Conservation (phyloP, 2,329 filamentous ascomycete species). For the Elsinoe batatas region DNA sequence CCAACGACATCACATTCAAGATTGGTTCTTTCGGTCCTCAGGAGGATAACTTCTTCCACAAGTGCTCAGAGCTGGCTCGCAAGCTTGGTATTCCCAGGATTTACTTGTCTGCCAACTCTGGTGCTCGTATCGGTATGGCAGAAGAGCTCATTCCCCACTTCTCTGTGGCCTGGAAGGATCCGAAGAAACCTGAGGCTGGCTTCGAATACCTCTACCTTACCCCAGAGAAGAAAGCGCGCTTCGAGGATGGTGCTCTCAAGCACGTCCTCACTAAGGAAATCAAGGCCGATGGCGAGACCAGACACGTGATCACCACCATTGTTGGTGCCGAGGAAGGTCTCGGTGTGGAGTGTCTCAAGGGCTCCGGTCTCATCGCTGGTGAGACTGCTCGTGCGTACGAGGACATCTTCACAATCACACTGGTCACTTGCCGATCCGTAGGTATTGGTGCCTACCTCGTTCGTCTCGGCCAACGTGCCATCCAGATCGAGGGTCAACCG, state of each 20-base stretch:
- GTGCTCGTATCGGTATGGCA: conserved; percentile 91
- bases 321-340: conserved; percentile 90
- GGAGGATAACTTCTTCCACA: conserved; percentile 98
- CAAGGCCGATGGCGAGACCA: conserved; percentile 74
- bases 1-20: conserved; percentile 99
- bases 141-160: conserved; percentile 96
- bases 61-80: conserved; percentile 92
- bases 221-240: conserved; percentile 73
- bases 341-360: conserved; percentile 93
- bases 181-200: conserved; percentile 67
- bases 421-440: conserved; percentile 96
- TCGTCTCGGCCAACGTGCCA: conserved; percentile 93
- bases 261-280: conserved; percentile 83
- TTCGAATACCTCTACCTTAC: conserved; percentile 98
- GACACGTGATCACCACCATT: conserved; percentile 89
- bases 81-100: conserved; percentile 93
- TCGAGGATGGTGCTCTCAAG: conserved; percentile 65
- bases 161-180: conserved; percentile 92
- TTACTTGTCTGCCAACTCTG: conserved; percentile 97
- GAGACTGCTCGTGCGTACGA: conserved; percentile 95
- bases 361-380: conserved; percentile 95
- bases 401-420: conserved; percentile 95
- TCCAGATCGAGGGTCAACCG: conserved; percentile 96
- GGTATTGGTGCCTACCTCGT: conserved; percentile 99
- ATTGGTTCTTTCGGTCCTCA: conserved; percentile 95